Base-by-base conservation (phyloP, 106 monocot species). In the Iris macrosiphon region DNA sequence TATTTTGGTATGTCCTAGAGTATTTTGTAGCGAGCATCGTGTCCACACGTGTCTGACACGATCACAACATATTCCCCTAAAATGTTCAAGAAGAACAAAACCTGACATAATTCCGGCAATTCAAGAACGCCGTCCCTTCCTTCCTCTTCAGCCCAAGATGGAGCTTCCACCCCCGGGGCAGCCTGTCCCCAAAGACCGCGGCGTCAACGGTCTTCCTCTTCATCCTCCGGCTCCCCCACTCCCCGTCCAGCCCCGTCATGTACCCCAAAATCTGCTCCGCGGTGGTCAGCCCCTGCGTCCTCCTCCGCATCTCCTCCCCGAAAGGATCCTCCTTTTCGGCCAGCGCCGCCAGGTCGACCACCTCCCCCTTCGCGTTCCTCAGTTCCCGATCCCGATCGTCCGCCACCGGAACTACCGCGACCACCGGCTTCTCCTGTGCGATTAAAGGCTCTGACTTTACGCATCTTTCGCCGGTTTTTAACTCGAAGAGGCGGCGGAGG, bases 401-500 rank as follows among this genome's bases (percentile, higher is more conserved):
- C 34, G 33, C 62, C 47, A n/a, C 22, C 1, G 10, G 12, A 24
- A 24, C 22, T 23, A 24, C n/a, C n/a, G n/a, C n/a, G n/a, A n/a
- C n/a, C n/a, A n/a, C n/a, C n/a, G n/a, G n/a, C n/a, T n/a, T n/a
- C n/a, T n/a, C n/a, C n/a, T n/a, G n/a, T n/a, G n/a, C n/a, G n/a
- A n/a, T n/a, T n/a, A n/a, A n/a, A n/a, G n/a, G n/a, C n/a, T n/a
- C n/a, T n/a, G n/a, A n/a, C n/a, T n/a, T n/a, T n/a, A n/a, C n/a
- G n/a, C n/a, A n/a, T n/a, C n/a, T n/a, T n/a, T n/a, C n/a, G n/a
- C n/a, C n/a, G n/a, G n/a, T n/a, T n/a, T n/a, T n/a, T n/a, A n/a
- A n/a, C 6, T 65, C 61, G 37, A 91, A 81, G 40, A 90, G 84
- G 13, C 65, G 63, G 40, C 77, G 74, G 12, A 90, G 65, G 41